These are phyloP conservation scores for Parsonsia alboflavescens DNA, from an alignment of 257 asterid species.

Conservation along the genomic window DNA sequence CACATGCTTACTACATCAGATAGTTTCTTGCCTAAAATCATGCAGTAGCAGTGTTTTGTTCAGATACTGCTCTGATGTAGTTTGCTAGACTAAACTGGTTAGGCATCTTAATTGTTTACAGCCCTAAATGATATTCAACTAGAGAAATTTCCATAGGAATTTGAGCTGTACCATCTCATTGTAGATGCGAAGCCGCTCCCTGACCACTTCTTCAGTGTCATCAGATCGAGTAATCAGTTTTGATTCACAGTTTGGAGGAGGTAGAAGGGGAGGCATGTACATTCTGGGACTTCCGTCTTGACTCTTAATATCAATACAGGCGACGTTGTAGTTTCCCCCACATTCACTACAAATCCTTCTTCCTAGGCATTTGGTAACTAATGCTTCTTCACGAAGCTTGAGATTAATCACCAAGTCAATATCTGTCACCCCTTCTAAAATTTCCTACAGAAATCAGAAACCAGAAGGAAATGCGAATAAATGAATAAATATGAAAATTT, in stretches of 20 bases:
- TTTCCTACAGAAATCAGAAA: slow-evolving; percentile 48
- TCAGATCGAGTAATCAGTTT: slow-evolving; percentile 75
- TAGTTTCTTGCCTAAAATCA: background rate
- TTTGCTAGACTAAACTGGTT: background rate
- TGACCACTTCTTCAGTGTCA: slow-evolving; percentile 81
- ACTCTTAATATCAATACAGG: slow-evolving; percentile 71
- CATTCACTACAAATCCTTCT: slow-evolving; percentile 92
- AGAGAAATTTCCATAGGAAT: background rate
- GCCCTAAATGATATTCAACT: background rate
- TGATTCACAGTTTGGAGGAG: slow-evolving; percentile 81
- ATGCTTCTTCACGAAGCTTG: slow-evolving; percentile 80
- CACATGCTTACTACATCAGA: background rate
- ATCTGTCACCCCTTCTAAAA: slow-evolving; percentile 74
- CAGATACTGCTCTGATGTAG: background rate
- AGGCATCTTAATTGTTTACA: background rate
- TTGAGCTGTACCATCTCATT: slow-evolving; percentile 55
- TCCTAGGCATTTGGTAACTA: slow-evolving; percentile 92
- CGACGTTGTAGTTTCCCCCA: slow-evolving; percentile 81
- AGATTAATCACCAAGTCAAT: slow-evolving; percentile 88
- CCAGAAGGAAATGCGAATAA: slow-evolving; percentile 3
- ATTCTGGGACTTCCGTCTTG: slow-evolving; percentile 58
- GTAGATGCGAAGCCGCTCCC: slow-evolving; percentile 77
- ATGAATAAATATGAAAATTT: slow-evolving; percentile 1
- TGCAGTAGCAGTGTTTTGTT: background rate
- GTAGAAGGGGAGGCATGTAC: slow-evolving; percentile 97